Conservation (phyloP, 805 yeast genomes). For the Yarrowia sp. region DNA sequence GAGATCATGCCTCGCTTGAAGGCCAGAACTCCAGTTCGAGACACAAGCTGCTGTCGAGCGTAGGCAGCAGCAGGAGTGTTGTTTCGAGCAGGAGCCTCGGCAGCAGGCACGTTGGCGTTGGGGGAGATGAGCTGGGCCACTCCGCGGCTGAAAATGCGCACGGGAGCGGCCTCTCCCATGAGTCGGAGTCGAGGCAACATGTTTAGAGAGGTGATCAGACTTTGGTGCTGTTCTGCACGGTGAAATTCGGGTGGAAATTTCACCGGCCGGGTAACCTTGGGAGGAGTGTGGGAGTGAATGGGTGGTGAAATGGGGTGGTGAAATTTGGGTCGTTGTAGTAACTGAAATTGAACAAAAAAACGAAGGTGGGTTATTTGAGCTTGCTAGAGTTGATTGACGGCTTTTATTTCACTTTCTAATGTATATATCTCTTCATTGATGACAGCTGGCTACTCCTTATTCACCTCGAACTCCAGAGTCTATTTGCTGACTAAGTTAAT, state of each 20-base stretch:
- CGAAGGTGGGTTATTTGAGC: neutral
- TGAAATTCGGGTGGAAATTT: slow-evolving; percentile 1
- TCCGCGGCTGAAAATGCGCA: slow-evolving; percentile 37
- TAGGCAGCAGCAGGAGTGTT: slow-evolving; percentile 76
- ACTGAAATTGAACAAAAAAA: neutral
- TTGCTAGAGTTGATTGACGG: too few relatives aligned
- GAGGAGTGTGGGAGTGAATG: too few relatives aligned
- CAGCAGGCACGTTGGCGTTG: slow-evolving; percentile 47
- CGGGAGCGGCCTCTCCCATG: slow-evolving; percentile 25
- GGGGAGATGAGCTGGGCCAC: slow-evolving; percentile 50
- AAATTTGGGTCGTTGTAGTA: neutral
- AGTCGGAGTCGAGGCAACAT: slow-evolving; percentile 34
- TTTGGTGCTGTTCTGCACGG: neutral
- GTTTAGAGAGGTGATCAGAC: neutral
- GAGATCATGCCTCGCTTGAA: slow-evolving; percentile 90
- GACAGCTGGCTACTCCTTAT: too few relatives aligned
- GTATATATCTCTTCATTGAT: too few relatives aligned
- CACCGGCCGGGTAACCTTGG: too few relatives aligned
- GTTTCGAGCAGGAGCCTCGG: slow-evolving; percentile 60
- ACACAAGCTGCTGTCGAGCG: slow-evolving; percentile 71
- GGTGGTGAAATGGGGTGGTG: neutral
- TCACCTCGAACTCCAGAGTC: too few relatives aligned
- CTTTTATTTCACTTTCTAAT: too few relatives aligned
- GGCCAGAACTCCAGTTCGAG: slow-evolving; percentile 85
- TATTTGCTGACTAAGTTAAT: slow-evolving; percentile 1